These are phyloP conservation scores for Talaromyces sp. DNA, from an alignment of 2,329 filamentous ascomycete species.

Conservation along the genomic window DNA sequence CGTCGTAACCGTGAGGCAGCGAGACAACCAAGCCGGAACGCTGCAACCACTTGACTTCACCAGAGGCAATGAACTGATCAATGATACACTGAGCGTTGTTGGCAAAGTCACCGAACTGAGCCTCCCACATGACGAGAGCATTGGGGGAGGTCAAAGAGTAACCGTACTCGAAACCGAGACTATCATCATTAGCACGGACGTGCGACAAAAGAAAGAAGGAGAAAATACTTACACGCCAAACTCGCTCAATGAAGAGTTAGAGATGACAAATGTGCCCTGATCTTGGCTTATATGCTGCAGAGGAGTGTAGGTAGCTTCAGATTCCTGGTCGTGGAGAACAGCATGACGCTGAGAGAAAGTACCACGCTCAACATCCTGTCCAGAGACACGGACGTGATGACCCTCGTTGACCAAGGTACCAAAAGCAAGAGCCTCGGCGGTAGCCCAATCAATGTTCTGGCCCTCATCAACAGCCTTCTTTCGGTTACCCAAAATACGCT, in stretches of 20 bases:
- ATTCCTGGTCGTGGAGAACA: slow-evolving; percentile 96
- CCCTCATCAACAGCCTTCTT: slow-evolving; percentile 91
- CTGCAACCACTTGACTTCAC: slow-evolving; percentile 98
- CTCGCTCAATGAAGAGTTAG: slow-evolving; percentile 83
- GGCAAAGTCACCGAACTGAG: slow-evolving; percentile 98
- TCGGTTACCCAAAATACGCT: slow-evolving; percentile 86
- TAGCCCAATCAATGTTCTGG: slow-evolving; percentile 95
- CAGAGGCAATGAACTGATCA: slow-evolving; percentile 96
- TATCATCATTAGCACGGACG: slow-evolving; percentile 55
- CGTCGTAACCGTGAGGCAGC: slow-evolving; percentile 95
- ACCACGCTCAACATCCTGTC: slow-evolving; percentile 98
- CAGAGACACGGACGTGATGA: slow-evolving; percentile 94
- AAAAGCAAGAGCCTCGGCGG: slow-evolving; percentile 92
- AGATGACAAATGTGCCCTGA: slow-evolving; percentile 93
- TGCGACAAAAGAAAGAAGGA: not conserved
- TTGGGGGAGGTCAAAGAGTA: slow-evolving; percentile 97
- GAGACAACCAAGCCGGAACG: slow-evolving; percentile 95
- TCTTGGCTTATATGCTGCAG: slow-evolving; percentile 84
- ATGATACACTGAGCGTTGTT: slow-evolving; percentile 99
- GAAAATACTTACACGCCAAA: slow-evolving; percentile 56
- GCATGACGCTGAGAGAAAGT: slow-evolving; percentile 98
- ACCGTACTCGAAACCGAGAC: slow-evolving; percentile 95
- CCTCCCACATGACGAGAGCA: slow-evolving; percentile 98
- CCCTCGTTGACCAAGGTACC: slow-evolving; percentile 87
- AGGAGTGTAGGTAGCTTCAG: slow-evolving; percentile 86